These are phyloP conservation scores for Boletus subcaerulescens DNA, from an alignment of 768 basidiomycete species.

Conservation along the genomic window DNA sequence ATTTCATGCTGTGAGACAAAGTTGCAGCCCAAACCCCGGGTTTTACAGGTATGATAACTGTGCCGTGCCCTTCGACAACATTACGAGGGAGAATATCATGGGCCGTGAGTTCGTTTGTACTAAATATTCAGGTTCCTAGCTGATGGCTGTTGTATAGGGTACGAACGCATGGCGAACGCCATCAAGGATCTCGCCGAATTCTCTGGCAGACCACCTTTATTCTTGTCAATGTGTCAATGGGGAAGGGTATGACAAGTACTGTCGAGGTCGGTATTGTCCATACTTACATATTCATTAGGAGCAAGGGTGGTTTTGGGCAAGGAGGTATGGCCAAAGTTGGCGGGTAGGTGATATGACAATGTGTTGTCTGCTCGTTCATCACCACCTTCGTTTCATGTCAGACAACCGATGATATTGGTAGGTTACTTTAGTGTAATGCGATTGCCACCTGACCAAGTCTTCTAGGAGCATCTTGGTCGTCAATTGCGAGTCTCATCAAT, in stretches of 20 bases:
- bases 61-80: constrained; percentile 55
- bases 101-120: constrained; percentile 40
- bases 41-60: constrained; percentile 56
- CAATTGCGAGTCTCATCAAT: constrained; percentile 53
- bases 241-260: constrained; percentile 42
- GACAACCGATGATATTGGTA: constrained; percentile 53
- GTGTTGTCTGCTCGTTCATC: background rate
- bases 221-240: constrained; percentile 68
- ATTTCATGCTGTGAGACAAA: background rate
- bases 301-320: constrained; percentile 66
- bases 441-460: background rate
- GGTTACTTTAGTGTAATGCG: background rate
- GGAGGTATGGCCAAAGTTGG: constrained; percentile 60
- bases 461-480: constrained; percentile 47
- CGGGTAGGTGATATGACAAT: constrained; percentile 40
- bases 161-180: constrained; percentile 57
- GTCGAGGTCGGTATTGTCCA: too few species aligned
- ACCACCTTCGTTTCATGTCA: constrained; percentile 16
- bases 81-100: constrained; percentile 53
- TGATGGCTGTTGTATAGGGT: constrained; percentile 40
- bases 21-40: background rate
- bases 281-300: constrained; percentile 35
- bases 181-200: constrained; percentile 46
- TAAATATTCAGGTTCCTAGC: background rate
- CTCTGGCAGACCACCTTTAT: constrained; percentile 51